Evolutionary conservation across 1,284 basidiomycete genomes (phyloP).

Genomic region (Apiotrichum montevideense): DNA sequence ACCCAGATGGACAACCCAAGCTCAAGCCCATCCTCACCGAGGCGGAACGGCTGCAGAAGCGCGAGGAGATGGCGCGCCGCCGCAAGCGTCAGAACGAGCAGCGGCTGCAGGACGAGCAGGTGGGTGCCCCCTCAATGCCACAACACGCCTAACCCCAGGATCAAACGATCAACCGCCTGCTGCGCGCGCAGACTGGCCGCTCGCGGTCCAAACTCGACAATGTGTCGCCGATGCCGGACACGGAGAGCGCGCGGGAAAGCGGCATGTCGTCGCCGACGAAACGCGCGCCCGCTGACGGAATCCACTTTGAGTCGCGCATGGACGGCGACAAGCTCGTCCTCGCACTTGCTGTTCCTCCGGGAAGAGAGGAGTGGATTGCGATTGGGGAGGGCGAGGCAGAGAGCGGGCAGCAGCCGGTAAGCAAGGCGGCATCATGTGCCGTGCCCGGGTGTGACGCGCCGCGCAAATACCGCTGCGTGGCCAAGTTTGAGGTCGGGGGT

Average conservation of each 20-base stretch:
- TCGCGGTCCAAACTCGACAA: slow-evolving; percentile 60
- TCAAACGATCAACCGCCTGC: slow-evolving; percentile 82
- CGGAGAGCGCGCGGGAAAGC: background rate
- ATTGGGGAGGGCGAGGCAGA: background rate
- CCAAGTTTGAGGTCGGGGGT: slow-evolving; percentile 53
- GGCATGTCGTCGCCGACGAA: slow-evolving; percentile 10
- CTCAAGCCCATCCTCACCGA: slow-evolving; percentile 63
- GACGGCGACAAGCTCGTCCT: slow-evolving; percentile 17
- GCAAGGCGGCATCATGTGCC: slow-evolving; percentile 34
- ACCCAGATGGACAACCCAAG: slow-evolving; percentile 56
- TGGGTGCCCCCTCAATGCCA: slow-evolving; percentile 31
- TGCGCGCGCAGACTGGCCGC: slow-evolving; percentile 72
- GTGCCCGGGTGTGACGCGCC: slow-evolving; percentile 50
- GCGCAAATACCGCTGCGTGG: slow-evolving; percentile 55
- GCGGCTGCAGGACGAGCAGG: slow-evolving; percentile 88
- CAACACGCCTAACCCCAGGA: slow-evolving; percentile 28
- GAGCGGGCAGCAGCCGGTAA: background rate
- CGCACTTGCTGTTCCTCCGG: slow-evolving; percentile 24
- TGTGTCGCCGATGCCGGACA: slow-evolving; percentile 44
- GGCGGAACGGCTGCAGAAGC: slow-evolving; percentile 68
- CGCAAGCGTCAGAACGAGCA: slow-evolving; percentile 80
- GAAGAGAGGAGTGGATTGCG: slow-evolving; percentile 22
- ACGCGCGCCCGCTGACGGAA: slow-evolving; percentile 4
- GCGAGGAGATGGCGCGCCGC: slow-evolving; percentile 79
- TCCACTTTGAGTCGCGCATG: slow-evolving; percentile 11